These are phyloP conservation scores for Entamoeba moshkovskii DNA, from an alignment of 208 protist species.

Conservation along the genomic window DNA sequence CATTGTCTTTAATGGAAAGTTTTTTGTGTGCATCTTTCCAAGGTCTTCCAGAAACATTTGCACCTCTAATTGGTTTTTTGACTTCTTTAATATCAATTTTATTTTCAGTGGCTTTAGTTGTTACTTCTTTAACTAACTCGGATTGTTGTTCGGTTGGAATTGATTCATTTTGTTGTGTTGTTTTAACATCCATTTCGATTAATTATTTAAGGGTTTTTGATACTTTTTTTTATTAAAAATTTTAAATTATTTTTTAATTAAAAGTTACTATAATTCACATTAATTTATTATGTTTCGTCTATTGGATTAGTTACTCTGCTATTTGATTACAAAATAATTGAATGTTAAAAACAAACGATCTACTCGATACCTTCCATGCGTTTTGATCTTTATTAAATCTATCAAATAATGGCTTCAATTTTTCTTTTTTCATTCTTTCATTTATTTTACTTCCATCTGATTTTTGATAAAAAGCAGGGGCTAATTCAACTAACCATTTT, in stretches of 20 bases:
- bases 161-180: neutral
- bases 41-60: neutral
- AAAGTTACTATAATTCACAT: neutral
- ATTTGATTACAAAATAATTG: neutral
- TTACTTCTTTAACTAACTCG: neutral
- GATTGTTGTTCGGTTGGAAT: neutral
- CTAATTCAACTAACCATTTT: constrained; percentile 76
- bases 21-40: neutral
- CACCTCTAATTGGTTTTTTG: neutral
- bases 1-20: neutral
- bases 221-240: neutral
- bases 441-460: neutral
- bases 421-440: neutral
- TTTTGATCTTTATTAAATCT: neutral
- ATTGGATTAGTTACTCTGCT: neutral
- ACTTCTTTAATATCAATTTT: neutral
- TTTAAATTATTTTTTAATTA: neutral
- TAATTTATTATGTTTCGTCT: neutral
- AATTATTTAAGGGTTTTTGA: neutral
- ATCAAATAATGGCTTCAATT: neutral
- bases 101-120: neutral
- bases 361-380: neutral
- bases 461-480: constrained; percentile 31
- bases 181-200: neutral
- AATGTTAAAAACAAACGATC: neutral